phyloP scores from a whole-genome alignment of 208 protist species.

The Trypanosoma theileri region DNA sequence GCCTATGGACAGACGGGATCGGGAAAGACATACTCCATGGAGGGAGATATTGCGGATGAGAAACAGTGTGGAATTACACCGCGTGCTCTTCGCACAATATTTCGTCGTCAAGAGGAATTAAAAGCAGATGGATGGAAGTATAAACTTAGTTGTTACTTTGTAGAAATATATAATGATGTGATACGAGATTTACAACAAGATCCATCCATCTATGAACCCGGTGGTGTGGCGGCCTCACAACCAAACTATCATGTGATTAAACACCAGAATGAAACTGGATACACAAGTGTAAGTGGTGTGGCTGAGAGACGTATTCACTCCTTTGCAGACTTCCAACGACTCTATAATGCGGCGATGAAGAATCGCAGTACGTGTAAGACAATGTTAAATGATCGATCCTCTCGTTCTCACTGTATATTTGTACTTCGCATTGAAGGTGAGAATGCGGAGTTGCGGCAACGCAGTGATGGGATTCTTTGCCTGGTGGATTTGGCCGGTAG shows the following conservation, averaged over 20 bases:
- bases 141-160: conserved; percentile 68
- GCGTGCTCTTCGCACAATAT: conserved; percentile 75
- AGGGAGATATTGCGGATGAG: conserved; percentile 48
- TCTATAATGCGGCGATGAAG: conserved; percentile 64
- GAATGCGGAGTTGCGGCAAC: conserved; percentile 66
- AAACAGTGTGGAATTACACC: conserved; percentile 78
- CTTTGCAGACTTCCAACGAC: conserved; percentile 59
- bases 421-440: conserved; percentile 69
- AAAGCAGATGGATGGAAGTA: conserved; percentile 78
- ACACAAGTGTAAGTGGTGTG: conserved; percentile 72
- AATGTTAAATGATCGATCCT: conserved; percentile 87
- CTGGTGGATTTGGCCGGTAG: conserved; percentile 95
- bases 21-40: conserved; percentile 93
- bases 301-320: conserved; percentile 37
- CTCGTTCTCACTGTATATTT: conserved; percentile 91
- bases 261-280: conserved; percentile 43
- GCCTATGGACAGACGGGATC: conserved; percentile 93
- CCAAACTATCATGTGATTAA: conserved; percentile 69
- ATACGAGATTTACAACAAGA: conserved; percentile 85
- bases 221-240: conserved; percentile 28
- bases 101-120: conserved; percentile 59
- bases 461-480: conserved; percentile 76
- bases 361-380: conserved; percentile 82
- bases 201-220: conserved; percentile 61
- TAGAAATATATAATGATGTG: conserved; percentile 93